A percentile compares a stretch with the other conserved stretches of the same genome.
phyloP scores from a whole-genome alignment of 2,329 filamentous ascomycete genomes.

The Botryotinia narcissicola region DNA sequence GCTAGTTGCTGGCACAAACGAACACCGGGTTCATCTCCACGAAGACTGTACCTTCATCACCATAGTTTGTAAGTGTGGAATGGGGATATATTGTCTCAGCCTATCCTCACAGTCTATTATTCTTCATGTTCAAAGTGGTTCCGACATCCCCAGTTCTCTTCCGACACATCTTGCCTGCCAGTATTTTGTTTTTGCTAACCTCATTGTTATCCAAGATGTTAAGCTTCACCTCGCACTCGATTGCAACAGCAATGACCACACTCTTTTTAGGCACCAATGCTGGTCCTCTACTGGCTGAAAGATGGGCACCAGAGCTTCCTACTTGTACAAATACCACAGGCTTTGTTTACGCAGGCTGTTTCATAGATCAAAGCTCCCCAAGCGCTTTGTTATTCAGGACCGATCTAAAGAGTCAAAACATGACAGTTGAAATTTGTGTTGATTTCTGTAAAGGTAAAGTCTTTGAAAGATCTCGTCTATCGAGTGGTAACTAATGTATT shows the following conservation, averaged over 20 bases:
- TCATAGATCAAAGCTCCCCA: constrained; percentile 33
- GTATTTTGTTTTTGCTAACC: neutral
- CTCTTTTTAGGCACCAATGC: constrained; percentile 30
- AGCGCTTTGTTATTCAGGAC: constrained; percentile 36
- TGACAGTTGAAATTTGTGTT: constrained; percentile 40
- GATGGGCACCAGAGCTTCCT: constrained; percentile 30
- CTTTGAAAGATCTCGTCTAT: neutral
- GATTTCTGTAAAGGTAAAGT: constrained; percentile 40
- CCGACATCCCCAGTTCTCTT: neutral
- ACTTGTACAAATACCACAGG: constrained; percentile 36
- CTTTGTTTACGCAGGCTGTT: constrained; percentile 41
- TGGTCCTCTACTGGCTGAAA: constrained; percentile 15
- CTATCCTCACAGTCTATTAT: neutral
- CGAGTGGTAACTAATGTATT: constrained; percentile 1
- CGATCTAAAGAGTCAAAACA: constrained; percentile 35
- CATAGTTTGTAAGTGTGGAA: neutral
- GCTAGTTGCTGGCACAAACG: neutral
- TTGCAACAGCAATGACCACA: constrained; percentile 29
- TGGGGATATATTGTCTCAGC: neutral
- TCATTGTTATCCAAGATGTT: constrained; percentile 23
- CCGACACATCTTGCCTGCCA: neutral
- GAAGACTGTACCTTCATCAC: neutral
- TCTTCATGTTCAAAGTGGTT: neutral
- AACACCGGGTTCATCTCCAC: neutral
- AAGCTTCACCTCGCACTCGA: constrained; percentile 24